Evolutionary conservation across 352 stramenopile species (phyloP).

Genomic region (Phytophthora megakarya): DNA sequence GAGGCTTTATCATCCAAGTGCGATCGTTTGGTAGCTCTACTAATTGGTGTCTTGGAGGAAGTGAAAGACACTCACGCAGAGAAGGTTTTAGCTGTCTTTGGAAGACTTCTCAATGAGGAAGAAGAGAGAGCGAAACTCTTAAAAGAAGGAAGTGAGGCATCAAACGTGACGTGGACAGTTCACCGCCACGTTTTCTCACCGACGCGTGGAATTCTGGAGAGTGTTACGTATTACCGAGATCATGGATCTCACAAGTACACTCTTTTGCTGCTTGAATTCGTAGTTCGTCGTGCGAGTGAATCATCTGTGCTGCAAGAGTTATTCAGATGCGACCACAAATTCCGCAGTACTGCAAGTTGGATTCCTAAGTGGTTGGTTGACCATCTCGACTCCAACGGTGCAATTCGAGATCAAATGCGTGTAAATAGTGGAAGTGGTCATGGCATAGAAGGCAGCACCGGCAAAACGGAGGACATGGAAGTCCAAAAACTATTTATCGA

Average conservation of each 20-base stretch:
- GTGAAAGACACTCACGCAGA: conserved; percentile 56
- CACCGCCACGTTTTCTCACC: conserved; percentile 66
- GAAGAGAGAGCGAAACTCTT: conserved; percentile 1
- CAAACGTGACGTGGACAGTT: conserved; percentile 16
- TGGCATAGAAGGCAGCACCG: too few species aligned
- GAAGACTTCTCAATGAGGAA: conserved; percentile 43
- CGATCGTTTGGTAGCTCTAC: conserved; percentile 54
- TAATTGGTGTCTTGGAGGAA: conserved; percentile 71
- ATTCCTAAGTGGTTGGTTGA: conserved; percentile 51
- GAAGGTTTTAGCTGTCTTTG: conserved; percentile 50
- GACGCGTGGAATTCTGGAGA: conserved; percentile 58
- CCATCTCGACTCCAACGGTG: conserved; percentile 48
- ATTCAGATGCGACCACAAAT: conserved; percentile 41
- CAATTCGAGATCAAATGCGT: conserved; percentile 23
- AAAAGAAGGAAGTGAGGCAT: background rate
- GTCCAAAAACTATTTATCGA: conserved; percentile 23
- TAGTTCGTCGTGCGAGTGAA: conserved; percentile 30
- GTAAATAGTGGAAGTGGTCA: background rate
- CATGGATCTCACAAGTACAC: conserved; percentile 54
- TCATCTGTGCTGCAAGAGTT: conserved; percentile 46
- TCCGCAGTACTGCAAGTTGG: conserved; percentile 47
- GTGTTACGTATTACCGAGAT: conserved; percentile 66
- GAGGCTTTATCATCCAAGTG: conserved; percentile 26
- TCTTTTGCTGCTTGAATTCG: conserved; percentile 62
- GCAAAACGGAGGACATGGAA: background rate